phyloP scores from a whole-genome alignment of 768 basidiomycete species.

The Solioccasus polychromus region DNA sequence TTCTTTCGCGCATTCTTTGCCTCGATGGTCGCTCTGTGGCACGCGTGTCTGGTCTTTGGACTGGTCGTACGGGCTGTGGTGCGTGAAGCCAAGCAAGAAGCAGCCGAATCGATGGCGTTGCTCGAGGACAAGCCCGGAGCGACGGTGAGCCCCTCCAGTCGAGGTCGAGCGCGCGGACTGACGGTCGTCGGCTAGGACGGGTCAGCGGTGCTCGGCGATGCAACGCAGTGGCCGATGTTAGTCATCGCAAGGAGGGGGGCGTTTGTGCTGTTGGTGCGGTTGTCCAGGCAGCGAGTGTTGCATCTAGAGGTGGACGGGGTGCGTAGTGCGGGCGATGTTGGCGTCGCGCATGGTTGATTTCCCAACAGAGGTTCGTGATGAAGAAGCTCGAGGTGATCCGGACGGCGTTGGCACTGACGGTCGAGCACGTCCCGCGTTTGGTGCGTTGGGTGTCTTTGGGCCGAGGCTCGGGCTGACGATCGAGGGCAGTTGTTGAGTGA shows the following conservation, averaged over 20 bases:
- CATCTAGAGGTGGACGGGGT: slow-evolving; percentile 27
- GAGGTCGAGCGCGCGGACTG: not conserved
- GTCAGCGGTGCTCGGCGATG: not conserved
- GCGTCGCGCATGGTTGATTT: not conserved
- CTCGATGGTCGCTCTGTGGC: slow-evolving; percentile 4
- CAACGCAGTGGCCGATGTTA: slow-evolving; percentile 15
- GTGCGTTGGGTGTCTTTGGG: slow-evolving; percentile 2
- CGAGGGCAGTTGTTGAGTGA: slow-evolving; percentile 14
- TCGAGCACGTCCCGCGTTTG: slow-evolving; percentile 15
- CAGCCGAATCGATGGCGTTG: slow-evolving; percentile 11
- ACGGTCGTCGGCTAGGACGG: slow-evolving; percentile 8
- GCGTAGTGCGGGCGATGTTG: not conserved
- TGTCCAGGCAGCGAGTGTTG: slow-evolving; percentile 19
- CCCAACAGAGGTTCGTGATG: slow-evolving; percentile 12
- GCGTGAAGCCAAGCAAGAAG: slow-evolving; percentile 17
- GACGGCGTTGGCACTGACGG: slow-evolving; percentile 9
- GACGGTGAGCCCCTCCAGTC: slow-evolving; percentile 9
- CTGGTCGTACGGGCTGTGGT: slow-evolving; percentile 9
- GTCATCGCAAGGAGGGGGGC: slow-evolving; percentile 18
- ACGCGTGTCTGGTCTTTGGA: slow-evolving; percentile 11
- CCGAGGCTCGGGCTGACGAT: slow-evolving; percentile 1
- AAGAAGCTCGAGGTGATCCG: slow-evolving; percentile 21
- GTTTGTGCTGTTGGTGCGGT: slow-evolving; percentile 19
- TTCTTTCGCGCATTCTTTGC: slow-evolving; percentile 6
- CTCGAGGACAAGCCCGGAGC: slow-evolving; percentile 9